Base-by-base conservation (phyloP, 116 monocot species). In the Dioscorea cayenensis region DNA sequence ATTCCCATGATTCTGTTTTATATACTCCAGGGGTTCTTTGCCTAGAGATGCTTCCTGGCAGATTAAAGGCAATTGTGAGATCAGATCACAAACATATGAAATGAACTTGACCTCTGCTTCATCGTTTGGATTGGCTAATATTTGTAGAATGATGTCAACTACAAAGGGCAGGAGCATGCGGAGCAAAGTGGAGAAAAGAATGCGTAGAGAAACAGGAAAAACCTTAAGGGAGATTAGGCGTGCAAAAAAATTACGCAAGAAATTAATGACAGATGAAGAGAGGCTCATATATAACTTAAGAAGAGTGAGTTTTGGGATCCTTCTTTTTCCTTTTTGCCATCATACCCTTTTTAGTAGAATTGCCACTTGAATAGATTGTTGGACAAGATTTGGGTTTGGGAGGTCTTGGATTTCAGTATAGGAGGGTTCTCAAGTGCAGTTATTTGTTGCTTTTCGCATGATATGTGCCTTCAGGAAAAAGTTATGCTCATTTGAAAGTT, bases 251-350 rank as follows among this genome's bases (percentile, higher is more conserved):
- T 78, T 97, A 13, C 85, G 90, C 73, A 90, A 86, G 78, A 97
- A 92, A 67, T 76, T 97, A 58, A 97, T 97, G 97, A 92, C 92
- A 14, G 97, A 97, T 23, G 97, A 97, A 51, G 97, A 97, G 74
- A 87, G 87, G 81, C 88, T 97, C 55, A 86, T 97, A 58, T 92
- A 97, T 81, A 92, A 84, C 77, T 84, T 97, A 71, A 84, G 97
- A 73, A 88, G 97, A 70, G 93, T 95, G 75, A 65, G 78, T 60
- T 67, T 50, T 43, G 1, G 38, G 5, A 17, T 64, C 6, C 32
- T 18, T 22, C 35, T 19, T 35, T 1, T 1, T 66, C 11, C 13
- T 66, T 37, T 66, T 16, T 35, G 14, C 36, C 10, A 18, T n/a
- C 5, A 35, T 36, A 19, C 7, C 36, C n/a, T 38, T 14, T 28